phyloP scores from a whole-genome alignment of 176 grass and related monocot genomes.

The Poa annua region DNA sequence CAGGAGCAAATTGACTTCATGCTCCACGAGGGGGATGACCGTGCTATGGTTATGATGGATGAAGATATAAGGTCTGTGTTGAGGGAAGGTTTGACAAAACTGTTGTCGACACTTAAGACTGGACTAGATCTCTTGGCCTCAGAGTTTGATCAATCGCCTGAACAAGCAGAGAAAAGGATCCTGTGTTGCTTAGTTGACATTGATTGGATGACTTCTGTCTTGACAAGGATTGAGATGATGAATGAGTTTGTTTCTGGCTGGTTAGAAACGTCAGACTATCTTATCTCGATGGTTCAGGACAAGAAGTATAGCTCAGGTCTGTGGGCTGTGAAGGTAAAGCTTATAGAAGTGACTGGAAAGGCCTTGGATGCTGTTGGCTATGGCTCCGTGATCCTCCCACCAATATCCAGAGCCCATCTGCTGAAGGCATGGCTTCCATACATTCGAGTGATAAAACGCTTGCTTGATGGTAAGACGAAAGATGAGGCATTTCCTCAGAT shows the following conservation, averaged over 20 bases:
- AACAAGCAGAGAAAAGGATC: conserved; percentile 66
- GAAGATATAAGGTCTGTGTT: conserved; percentile 75
- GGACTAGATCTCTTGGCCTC: conserved; percentile 54
- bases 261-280: conserved; percentile 61
- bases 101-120: conserved; percentile 54
- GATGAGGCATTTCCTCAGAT: conserved; percentile 52
- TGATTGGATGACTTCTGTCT: conserved; percentile 74
- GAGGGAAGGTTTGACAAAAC: conserved; percentile 55
- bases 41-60: conserved; percentile 75
- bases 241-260: conserved; percentile 77
- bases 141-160: conserved; percentile 59
- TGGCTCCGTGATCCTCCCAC: conserved; percentile 72
- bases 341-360: conserved; percentile 83
- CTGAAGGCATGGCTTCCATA: conserved; percentile 89
- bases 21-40: conserved; percentile 76
- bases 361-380: conserved; percentile 83
- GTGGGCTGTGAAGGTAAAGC: conserved; percentile 69
- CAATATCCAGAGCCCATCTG: conserved; percentile 61
- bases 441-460: conserved; percentile 62
- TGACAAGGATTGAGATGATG: conserved; percentile 82
- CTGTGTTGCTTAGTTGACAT: conserved; percentile 70
- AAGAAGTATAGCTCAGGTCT: conserved; percentile 61
- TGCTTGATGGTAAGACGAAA: conserved; percentile 62
- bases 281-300: conserved; percentile 58
- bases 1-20: conserved; percentile 99